Base-by-base conservation (phyloP, 805 yeast species). In the Candida morakotiae region DNA sequence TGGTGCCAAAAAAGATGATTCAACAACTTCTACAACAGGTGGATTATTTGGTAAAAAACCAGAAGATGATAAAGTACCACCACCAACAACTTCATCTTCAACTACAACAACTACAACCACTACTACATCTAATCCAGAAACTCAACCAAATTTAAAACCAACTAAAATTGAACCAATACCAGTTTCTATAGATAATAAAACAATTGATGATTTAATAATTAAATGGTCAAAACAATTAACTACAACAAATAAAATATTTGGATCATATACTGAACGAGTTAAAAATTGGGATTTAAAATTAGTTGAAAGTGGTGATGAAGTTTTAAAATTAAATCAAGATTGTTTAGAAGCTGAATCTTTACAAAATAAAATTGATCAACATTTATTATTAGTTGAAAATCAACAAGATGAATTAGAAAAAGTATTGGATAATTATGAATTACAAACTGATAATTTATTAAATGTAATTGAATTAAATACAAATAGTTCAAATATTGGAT, bases 401-500 rank as follows among this genome's bases (percentile, higher is more conserved):
- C 98, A 93, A 57, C 98, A 93, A 55, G 87, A 85, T 41, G 98
- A 91, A 52, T 67, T 93, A 34, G 98, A 91, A 42, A 69, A 75
- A 11, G 73, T 91, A 49, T 72, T 93, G 44, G 83, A 83, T 46
- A 82, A 82, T 43, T 89, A 89, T 53, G 98, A 93, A 58, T 71
- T 66, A 44, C 87, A 83, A 53, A 79, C 82, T 2, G 84, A 79
- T 44, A 54, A 63, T 5, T 52, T 77, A 24, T 58, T 77, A 40
- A 60, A 51, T 43, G 62, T 59, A 42, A 57, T 64, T 31, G 71
- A 65, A 38, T 45, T 58, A 31, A 51, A 45, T 33, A 31, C 45
- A 25, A 46, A 44, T 19, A 52, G 53, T 3, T 42, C 46, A 10
- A 62, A 58, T 21, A 17, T 28, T 14, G 42, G 37, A 23, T 21